These are phyloP conservation scores for Hypomontagnella monticulosa DNA, from an alignment of 495 filamentous ascomycete species.

Conservation along the genomic window DNA sequence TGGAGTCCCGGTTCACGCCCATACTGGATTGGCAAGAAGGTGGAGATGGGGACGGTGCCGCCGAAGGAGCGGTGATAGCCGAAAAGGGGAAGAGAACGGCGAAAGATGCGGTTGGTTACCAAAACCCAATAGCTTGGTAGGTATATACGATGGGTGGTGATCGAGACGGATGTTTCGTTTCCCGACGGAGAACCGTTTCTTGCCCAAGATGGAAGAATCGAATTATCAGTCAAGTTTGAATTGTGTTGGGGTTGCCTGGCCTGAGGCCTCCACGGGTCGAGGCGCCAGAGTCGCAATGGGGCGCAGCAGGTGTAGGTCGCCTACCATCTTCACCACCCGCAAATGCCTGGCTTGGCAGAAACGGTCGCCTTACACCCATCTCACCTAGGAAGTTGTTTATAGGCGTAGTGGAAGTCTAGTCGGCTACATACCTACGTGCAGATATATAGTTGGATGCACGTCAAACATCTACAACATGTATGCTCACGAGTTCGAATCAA, in stretches of 20 bases:
- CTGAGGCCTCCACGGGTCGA: conserved; percentile 23
- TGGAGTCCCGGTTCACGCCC: conserved; percentile 6
- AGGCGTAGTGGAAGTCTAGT: not conserved
- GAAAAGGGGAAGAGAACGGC: not conserved
- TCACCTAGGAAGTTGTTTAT: not conserved
- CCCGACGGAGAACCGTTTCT: not conserved
- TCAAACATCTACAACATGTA: too few species aligned
- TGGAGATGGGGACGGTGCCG: not conserved
- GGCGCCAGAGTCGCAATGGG: conserved; percentile 27
- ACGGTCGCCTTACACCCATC: conserved; percentile 25
- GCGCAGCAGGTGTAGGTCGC: conserved; percentile 31
- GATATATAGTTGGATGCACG: too few species aligned
- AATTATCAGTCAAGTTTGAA: conserved; percentile 10
- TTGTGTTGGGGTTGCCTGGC: not conserved
- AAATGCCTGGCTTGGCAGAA: conserved; percentile 6
- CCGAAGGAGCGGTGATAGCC: not conserved
- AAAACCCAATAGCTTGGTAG: not conserved
- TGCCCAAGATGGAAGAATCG: not conserved
- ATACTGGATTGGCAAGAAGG: not conserved
- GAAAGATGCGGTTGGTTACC: not conserved
- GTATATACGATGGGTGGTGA: not conserved
- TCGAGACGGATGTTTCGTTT: not conserved
- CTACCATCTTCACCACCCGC: conserved; percentile 4
- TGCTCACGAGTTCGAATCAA: too few species aligned
- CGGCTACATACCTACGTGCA: too few species aligned